These are phyloP conservation scores for Cryptosporidium ubiquitum DNA, from an alignment of 169 alveolate genomes.

Conservation along the genomic window DNA sequence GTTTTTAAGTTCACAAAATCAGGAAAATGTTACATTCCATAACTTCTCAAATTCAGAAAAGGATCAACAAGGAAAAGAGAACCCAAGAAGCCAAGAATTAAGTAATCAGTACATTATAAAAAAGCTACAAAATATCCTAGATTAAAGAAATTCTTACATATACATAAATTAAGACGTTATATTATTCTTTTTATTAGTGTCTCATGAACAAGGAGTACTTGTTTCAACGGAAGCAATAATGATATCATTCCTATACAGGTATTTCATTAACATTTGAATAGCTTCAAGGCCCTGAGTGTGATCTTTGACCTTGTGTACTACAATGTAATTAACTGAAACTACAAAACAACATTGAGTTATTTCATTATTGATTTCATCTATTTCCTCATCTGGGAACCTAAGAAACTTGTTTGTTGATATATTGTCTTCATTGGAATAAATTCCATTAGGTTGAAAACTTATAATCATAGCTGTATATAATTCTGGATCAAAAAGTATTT, in stretches of 20 bases:
- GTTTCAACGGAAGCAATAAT: neutral
- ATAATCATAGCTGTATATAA: constrained; percentile 45
- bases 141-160: neutral
- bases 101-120: neutral
- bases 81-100: neutral
- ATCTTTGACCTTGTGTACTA: constrained; percentile 14
- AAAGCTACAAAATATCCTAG: neutral
- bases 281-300: constrained; percentile 37
- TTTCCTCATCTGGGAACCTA: constrained; percentile 51
- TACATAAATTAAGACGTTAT: neutral
- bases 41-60: constrained; percentile 1
- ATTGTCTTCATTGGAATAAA: neutral
- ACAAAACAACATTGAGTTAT: constrained; percentile 40
- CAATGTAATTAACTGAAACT: constrained; percentile 13
- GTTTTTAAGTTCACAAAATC: neutral
- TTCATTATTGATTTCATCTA: neutral
- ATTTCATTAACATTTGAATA: constrained; percentile 19
- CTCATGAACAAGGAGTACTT: neutral
- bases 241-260: constrained; percentile 21
- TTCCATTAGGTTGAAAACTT: constrained; percentile 14
- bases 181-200: neutral
- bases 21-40: neutral
- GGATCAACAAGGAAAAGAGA: neutral
- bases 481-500: constrained; percentile 53
- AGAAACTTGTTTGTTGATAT: neutral